These are phyloP conservation scores for Lipomyces starkeyi DNA, from an alignment of 805 yeast genomes.

Conservation along the genomic window DNA sequence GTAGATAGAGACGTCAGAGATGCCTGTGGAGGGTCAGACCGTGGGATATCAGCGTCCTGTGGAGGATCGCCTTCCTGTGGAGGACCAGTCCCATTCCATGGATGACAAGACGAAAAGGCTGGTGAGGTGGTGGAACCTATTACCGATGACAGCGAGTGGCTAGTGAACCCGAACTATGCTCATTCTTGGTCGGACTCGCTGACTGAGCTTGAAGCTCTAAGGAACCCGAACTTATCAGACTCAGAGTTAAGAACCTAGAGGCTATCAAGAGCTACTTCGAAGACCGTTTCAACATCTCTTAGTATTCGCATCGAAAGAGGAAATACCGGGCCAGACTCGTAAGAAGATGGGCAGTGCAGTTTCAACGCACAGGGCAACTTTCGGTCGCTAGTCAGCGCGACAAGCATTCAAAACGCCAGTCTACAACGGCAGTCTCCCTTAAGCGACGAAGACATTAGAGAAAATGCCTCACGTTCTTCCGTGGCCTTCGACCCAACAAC, in stretches of 20 bases:
- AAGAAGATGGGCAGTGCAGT: not conserved
- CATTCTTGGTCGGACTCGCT: not conserved
- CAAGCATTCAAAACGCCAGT: not conserved
- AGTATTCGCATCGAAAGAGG: not conserved
- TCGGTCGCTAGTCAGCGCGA: conserved; percentile 1
- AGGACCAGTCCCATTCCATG: not conserved
- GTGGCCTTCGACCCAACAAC: not conserved
- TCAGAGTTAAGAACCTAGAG: not conserved
- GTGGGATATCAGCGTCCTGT: too few relatives aligned
- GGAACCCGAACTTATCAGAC: not conserved
- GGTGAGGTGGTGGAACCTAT: not conserved
- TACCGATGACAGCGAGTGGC: not conserved
- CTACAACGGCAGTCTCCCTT: not conserved
- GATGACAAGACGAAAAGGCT: not conserved
- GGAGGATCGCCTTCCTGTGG: not conserved
- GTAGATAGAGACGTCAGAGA: not conserved
- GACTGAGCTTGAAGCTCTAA: not conserved
- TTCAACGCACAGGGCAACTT: not conserved
- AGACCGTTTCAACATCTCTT: not conserved
- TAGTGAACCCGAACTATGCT: not conserved
- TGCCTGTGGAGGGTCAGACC: not conserved
- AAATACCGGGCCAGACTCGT: not conserved
- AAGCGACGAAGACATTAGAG: not conserved
- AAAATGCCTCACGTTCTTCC: conserved; percentile 3
- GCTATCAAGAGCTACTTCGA: not conserved